Conservation (phyloP, 2,329 filamentous ascomycete species). For the Neobulgaria alba region DNA sequence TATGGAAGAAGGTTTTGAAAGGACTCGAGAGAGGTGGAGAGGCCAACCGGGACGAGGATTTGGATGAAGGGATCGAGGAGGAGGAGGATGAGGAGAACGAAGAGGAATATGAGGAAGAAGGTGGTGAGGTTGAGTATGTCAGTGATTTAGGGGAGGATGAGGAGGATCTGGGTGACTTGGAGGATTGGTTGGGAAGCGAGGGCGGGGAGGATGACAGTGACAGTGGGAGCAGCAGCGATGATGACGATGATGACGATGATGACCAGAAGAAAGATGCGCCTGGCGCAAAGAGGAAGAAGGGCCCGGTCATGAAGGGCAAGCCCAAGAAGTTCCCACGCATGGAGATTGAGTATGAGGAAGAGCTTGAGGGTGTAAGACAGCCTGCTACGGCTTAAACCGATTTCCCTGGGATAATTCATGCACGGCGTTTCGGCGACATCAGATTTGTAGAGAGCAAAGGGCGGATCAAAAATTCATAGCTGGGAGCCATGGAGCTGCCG, state of each 20-base stretch:
- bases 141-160: conserved; percentile 83
- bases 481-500: too few relatives aligned
- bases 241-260: conserved; percentile 38
- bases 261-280: conserved; percentile 48
- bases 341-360: conserved; percentile 73
- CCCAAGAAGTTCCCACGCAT: conserved; percentile 38
- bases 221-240: conserved; percentile 42
- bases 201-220: conserved; percentile 45
- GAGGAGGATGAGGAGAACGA: conserved; percentile 61
- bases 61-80: conserved; percentile 78
- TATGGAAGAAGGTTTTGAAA: conserved; percentile 95
- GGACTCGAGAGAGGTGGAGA: conserved; percentile 84
- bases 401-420: conserved; percentile 3
- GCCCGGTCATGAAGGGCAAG: conserved; percentile 24
- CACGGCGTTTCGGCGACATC: conserved; percentile 12
- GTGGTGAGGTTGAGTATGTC: conserved; percentile 81
- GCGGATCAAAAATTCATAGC: background rate
- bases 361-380: conserved; percentile 36
- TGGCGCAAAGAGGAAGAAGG: conserved; percentile 42
- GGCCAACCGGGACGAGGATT: conserved; percentile 73
- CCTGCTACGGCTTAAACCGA: conserved; percentile 5
- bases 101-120: conserved; percentile 54
- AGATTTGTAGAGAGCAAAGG: conserved; percentile 5
- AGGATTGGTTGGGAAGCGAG: conserved; percentile 85
- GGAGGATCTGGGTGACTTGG: conserved; percentile 69